These are phyloP conservation scores for Neofusicoccum sp. DNA, from an alignment of 2,329 filamentous ascomycete species.

Conservation along the genomic window DNA sequence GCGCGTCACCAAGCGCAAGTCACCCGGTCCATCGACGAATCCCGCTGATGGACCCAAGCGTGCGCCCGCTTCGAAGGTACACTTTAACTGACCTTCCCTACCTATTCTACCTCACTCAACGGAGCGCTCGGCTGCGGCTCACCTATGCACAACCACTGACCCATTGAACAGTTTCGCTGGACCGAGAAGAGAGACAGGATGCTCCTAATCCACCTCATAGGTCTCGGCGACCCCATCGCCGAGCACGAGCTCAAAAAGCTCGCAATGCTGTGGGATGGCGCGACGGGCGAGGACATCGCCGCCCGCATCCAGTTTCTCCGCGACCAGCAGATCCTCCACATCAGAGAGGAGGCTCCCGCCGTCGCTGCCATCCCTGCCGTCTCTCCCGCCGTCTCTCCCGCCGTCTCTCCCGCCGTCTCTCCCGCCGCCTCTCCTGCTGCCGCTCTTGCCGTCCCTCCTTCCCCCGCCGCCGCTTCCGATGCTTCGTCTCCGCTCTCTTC, in stretches of 20 bases:
- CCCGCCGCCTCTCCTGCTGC: not conserved
- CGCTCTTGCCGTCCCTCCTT: not conserved
- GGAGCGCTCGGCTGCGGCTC: no score
- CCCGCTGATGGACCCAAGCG: not conserved
- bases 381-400: no score
- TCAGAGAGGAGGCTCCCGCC: not conserved
- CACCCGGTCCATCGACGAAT: not conserved
- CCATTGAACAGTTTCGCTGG: not conserved
- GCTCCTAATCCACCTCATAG: conserved; percentile 7
- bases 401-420: not conserved
- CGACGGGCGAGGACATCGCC: not conserved
- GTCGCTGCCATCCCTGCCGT: not conserved
- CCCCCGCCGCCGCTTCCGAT: not conserved
- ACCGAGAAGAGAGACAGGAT: not conserved
- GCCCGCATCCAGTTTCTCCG: conserved; percentile 5
- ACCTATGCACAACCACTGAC: not conserved
- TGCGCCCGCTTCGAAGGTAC: not conserved
- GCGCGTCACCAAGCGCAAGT: conserved; percentile 2
- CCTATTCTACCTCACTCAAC: not conserved
- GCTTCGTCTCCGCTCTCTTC: not conserved
- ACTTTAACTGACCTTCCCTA: not conserved
- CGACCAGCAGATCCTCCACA: conserved; percentile 1
- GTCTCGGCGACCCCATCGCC: not conserved
- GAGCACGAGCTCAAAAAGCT: not conserved
- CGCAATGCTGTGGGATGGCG: conserved; percentile 2